These are phyloP conservation scores for Coniella lustricola DNA, from an alignment of 2,329 filamentous ascomycete species.

Conservation along the genomic window DNA sequence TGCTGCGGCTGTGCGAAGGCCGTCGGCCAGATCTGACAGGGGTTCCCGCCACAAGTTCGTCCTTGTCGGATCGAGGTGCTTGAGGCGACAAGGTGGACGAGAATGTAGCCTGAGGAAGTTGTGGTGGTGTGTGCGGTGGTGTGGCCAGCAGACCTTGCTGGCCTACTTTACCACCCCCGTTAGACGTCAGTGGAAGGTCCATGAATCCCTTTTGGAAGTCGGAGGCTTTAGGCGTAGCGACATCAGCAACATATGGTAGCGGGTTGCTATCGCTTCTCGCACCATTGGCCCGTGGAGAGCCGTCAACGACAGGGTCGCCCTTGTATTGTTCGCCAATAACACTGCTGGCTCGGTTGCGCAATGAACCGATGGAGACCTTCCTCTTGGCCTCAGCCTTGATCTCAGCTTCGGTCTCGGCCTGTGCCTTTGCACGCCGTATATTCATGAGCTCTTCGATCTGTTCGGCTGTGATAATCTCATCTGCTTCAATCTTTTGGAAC, in stretches of 20 bases:
- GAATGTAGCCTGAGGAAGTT: conserved; percentile 2
- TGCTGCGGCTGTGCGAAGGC: conserved; percentile 17
- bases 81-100: not conserved
- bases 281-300: too few relatives aligned
- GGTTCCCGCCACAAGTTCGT: not conserved
- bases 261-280: conserved; percentile 25
- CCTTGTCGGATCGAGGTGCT: conserved; percentile 1
- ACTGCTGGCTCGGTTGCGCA: conserved; percentile 26
- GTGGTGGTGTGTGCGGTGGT: conserved; percentile 8
- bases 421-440: conserved; percentile 30
- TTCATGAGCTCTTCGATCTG: conserved; percentile 40
- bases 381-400: conserved; percentile 19
- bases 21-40: not conserved
- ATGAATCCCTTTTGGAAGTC: conserved; percentile 19
- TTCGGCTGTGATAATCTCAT: conserved; percentile 51
- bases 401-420: conserved; percentile 16
- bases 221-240: conserved; percentile 20
- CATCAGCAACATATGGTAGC: conserved; percentile 24
- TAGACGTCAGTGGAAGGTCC: not conserved
- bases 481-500: conserved; percentile 39
- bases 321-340: not conserved
- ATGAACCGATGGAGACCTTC: conserved; percentile 24
- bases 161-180: conserved; percentile 7
- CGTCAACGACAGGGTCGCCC: too few relatives aligned
- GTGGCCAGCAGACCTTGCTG: conserved; percentile 11